Base-by-base conservation (phyloP, 306 rosid species). In the Vigna unguiculata region DNA sequence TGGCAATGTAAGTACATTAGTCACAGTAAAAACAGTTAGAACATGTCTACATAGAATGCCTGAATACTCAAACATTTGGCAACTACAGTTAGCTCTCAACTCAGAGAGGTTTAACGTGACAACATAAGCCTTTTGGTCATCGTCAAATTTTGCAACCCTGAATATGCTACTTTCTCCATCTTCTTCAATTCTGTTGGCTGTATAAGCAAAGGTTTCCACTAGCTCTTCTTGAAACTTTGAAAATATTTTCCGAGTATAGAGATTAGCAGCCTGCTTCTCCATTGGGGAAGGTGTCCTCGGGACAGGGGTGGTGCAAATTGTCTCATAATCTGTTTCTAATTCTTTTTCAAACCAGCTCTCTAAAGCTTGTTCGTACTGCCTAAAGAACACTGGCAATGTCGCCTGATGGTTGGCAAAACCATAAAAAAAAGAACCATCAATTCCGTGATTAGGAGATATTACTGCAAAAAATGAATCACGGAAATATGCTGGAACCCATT, bases 21-120 rank as follows among this genome's bases (percentile, higher is more conserved):
- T 90, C 61, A 95, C 98, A 0, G 96, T 92, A 76, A 92, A 95
- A 63, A 95, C 98, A 7, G 98, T 95, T 83, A 95, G 84, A 80
- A 95, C 87, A 86, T 95, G 98, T 83, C 96, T 88, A 81, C 98
- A 95, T 20, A 95, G 96, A 81, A 95, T 90, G 67, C 98, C 98
- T 49, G 95, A 92, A 83, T 87, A 90, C 92, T 95, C 97, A 82
- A 92, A 95, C 98, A 92, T 90, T 67, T 90, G 95, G 83, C 98
- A 95, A 82, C 91, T 95, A 74, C 98, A 95, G 65, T 82, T 84
- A 46, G 97, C 98, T 87, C 84, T 95, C 93, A 92, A 72, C 86
- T 89, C 93, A 6, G 91, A 83, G 73, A 81, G 82, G 84, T 92
- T 92, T 75, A 95, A 86, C 5, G 92, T 81, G 76, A 95, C 97